Evolutionary conservation across 2,329 filamentous ascomycete genomes (phyloP), one percentile per base, ranked within the genome.

Genomic region (Cryoendolithus antarcticus): DNA sequence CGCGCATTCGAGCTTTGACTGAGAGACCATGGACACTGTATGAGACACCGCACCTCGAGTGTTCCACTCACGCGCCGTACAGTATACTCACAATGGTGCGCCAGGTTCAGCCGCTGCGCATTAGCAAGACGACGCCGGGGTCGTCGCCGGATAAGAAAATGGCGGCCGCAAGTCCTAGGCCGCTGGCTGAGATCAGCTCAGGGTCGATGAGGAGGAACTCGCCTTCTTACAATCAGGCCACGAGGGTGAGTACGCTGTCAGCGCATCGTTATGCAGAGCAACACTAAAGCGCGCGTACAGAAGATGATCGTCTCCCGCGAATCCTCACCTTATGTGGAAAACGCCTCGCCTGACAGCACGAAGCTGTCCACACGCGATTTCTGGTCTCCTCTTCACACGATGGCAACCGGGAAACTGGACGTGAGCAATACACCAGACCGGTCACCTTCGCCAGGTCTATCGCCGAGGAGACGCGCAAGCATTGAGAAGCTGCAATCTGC

Each of bases 401-500:
- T 66, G 65, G 83, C 76, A 53, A 77, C 74, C 50, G 75, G 67
- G 60, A 72, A 69, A 53, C 74, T 73, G 47, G 72, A 70, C 45
- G 63, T 65, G 3, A 88, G 95, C 63, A 94, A 93, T 63, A 71
- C 66, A 34, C 44, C 52, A 19, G 50, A 53, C 60, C 40, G 40
- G 15, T 42, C 40, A n/a, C 69, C 72, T 32, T 77, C 82, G 8
- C 75, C 80, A 6, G 78, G 84, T 19, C 37, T 49, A 7, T 55
- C 54, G 28, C 51, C 55, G 13, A 80, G 77, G 42, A 82, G 85
- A 55, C 80, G 89, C 57, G 84, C 85, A 34, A 96, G 89, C 11
- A 88, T 98, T 50, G 91, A 98, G 71, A 88, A 88, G 56, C 72
- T 98, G 43, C 93, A 95, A 66, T 85, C 81, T 59, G 88, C 86